Percentiles rank a stretch among this genome's conserved stretches.
Evolutionary conservation across 345 rosid genomes (phyloP).

Genomic region (Litchi chinensis): DNA sequence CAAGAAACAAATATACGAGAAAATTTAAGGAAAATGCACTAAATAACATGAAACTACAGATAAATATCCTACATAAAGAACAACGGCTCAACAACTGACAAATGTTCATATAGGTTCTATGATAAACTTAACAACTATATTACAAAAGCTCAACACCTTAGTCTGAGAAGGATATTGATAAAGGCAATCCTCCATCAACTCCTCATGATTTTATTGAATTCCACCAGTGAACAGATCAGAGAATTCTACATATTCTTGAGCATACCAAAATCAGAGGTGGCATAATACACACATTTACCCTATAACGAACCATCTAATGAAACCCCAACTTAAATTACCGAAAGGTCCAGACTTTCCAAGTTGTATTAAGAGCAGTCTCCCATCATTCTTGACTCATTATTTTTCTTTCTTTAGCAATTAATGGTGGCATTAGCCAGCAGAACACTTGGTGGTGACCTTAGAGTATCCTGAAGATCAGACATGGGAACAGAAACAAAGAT

Average conservation of each 20-base stretch:
- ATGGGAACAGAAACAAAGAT: neutral
- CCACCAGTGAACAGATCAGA: neutral
- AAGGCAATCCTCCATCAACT: neutral
- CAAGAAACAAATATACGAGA: slow-evolving; percentile 7
- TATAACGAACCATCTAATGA: neutral
- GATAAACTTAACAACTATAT: too few species aligned
- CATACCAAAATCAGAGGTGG: neutral
- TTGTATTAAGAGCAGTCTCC: neutral
- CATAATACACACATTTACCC: neutral
- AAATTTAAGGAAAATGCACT: neutral
- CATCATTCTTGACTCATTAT: neutral
- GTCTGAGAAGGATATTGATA: neutral
- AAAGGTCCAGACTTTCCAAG: neutral
- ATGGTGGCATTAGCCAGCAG: neutral
- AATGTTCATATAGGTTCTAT: neutral
- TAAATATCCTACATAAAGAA: neutral
- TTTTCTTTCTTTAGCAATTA: neutral
- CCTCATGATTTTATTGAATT: neutral
- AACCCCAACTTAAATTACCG: too few species aligned
- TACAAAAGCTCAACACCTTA: neutral
- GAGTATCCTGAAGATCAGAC: neutral
- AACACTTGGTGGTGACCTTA: neutral
- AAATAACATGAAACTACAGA: neutral
- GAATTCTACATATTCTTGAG: neutral
- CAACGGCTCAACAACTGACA: neutral